Evolutionary conservation across 2,329 filamentous ascomycete species (phyloP).

Genomic region (Fusarium caatingaense): DNA sequence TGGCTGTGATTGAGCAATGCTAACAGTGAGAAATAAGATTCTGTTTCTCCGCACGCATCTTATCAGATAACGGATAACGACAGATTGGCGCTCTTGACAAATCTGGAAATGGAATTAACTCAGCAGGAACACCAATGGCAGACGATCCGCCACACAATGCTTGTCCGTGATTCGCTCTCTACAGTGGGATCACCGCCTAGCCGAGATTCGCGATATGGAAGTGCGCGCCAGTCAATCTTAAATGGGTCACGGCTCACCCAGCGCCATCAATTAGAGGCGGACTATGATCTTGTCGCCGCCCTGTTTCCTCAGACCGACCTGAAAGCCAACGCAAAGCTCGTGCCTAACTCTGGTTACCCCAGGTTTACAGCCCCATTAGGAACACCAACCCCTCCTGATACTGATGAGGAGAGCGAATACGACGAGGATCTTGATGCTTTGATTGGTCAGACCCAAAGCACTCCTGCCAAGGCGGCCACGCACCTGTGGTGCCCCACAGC

Average conservation of each 20-base stretch:
- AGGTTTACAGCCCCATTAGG: constrained; percentile 24
- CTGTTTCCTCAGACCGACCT: constrained; percentile 31
- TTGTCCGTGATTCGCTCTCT: constrained; percentile 62
- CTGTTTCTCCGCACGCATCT: constrained; percentile 14
- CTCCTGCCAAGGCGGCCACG: constrained; percentile 35
- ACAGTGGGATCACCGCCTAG: constrained; percentile 53
- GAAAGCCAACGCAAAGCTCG: constrained; percentile 21
- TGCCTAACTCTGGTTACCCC: constrained; percentile 30
- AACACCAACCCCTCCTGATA: constrained; percentile 64
- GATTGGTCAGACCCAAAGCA: constrained; percentile 23
- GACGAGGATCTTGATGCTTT: constrained; percentile 37
- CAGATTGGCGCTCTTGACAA: constrained; percentile 64
- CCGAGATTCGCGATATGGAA: constrained; percentile 39
- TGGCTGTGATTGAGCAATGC: constrained; percentile 7
- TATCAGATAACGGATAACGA: constrained; percentile 50
- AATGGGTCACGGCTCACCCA: constrained; percentile 22
- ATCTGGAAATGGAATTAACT: constrained; percentile 72
- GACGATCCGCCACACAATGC: constrained; percentile 63
- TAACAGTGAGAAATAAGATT: constrained; percentile 19
- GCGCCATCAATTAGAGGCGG: constrained; percentile 28
- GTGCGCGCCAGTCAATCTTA: constrained; percentile 16
- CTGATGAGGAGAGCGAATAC: constrained; percentile 57
- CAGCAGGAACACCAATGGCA: constrained; percentile 70
- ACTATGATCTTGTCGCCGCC: constrained; percentile 27
- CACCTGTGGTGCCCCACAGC: constrained; percentile 39